Base-by-base conservation (phyloP, 2,329 filamentous ascomycete genomes). In the Nakataea oryzae region DNA sequence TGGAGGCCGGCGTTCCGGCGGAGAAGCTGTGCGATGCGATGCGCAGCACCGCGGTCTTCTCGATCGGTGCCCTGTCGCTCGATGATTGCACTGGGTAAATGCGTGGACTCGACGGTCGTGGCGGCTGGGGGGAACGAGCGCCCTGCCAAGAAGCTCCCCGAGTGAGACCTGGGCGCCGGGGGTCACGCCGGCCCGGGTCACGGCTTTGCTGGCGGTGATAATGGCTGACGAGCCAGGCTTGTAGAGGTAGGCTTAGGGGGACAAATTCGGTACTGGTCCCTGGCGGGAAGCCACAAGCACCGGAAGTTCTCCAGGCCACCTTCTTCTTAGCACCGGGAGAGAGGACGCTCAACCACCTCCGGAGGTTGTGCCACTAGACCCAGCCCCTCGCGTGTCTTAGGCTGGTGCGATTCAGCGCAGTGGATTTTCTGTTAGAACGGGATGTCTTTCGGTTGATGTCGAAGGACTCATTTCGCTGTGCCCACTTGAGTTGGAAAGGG, bases 1-100 rank as follows among this genome's bases (percentile, higher is more conserved):
- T 73, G 61, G 79, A 81, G 0, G 80, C 79, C 7, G 78, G 77
- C 0, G 74, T 75, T 59, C 81, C 76, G 62, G 80, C 78, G 3
- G 79, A 78, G 64, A 81, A 85, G 59, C 55, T 60, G 0, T 80
- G 79, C 0, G 81, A 80, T 56, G 79, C 82, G 6, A 85, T 75
- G 7, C 83, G 77, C 21, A 86, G 67, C 2, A 85, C 81, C 2
- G 81, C 83, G 6, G 85, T 81, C 6, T 70, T 73, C 17, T 76
- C 75, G 3, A 85, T 70, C 2, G 79, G 75, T 1, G 74, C 68
- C 9, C 73, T 73, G 64, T 85, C 81, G 73, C 68, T 85, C 81
- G 1, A 85, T 74, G 3, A 85, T 79, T 11, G 82, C 82, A 64
- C 85, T 86, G 66, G 85, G 76, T 66, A 85, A 85, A 63, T 85